phyloP scores from a whole-genome alignment of 106 monocot species.

The Amphibolis antarctica region DNA sequence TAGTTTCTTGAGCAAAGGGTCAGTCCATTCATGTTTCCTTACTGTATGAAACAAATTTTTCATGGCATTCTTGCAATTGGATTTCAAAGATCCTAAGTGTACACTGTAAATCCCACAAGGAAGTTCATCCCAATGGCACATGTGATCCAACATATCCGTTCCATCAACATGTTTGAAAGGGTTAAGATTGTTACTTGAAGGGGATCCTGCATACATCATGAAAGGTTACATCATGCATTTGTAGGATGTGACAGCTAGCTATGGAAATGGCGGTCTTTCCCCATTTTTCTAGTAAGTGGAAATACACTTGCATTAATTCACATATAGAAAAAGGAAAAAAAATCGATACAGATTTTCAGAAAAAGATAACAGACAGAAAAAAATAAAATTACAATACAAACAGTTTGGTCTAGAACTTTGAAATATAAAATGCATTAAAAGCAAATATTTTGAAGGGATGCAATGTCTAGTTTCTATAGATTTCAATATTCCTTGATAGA shows the following conservation, averaged over 20 bases:
- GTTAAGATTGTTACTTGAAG: constrained; percentile 9
- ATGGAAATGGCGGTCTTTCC: too few relatives aligned
- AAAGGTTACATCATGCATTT: neutral
- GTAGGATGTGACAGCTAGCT: neutral
- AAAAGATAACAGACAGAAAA: too few relatives aligned
- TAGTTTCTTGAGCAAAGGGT: constrained; percentile 37
- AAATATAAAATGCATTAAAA: too few relatives aligned
- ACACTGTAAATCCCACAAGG: constrained; percentile 76
- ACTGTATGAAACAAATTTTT: constrained; percentile 27
- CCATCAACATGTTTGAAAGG: constrained; percentile 16
- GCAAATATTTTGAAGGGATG: too few relatives aligned
- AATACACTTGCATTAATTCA: too few relatives aligned
- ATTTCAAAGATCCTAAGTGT: constrained; percentile 19
- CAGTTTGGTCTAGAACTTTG: too few relatives aligned
- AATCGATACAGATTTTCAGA: too few relatives aligned
- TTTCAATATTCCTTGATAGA: too few relatives aligned
- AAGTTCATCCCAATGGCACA: constrained; percentile 64
- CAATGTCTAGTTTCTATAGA: too few relatives aligned
- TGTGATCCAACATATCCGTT: constrained; percentile 1
- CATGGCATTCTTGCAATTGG: constrained; percentile 7
- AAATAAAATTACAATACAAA: too few relatives aligned
- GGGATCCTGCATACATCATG: constrained; percentile 18
- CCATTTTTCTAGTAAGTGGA: too few relatives aligned
- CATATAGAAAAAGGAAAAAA: too few relatives aligned
- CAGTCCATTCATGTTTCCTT: constrained; percentile 56